A percentile compares a stretch with the other conserved stretches of the same genome.
phyloP scores from a whole-genome alignment of 257 asterid species.

The Primulina huaijiensis region DNA sequence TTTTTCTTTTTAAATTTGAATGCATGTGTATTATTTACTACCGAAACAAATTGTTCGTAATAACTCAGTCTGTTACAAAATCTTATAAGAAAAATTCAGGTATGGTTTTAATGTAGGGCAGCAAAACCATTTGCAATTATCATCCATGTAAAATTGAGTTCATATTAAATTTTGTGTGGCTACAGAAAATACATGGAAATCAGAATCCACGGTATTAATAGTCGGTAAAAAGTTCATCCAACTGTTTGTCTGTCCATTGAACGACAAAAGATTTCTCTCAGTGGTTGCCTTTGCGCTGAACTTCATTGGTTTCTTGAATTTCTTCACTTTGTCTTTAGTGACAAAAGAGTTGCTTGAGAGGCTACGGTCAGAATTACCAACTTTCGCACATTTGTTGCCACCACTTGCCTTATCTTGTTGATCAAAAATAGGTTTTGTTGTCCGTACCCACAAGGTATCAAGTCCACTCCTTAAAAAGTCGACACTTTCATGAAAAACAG shows the following conservation, averaged over 20 bases:
- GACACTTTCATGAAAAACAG: background rate
- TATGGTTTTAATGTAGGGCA: background rate
- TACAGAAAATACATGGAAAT: background rate
- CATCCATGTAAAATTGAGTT: background rate
- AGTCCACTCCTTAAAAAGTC: too few species aligned
- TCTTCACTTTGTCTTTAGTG: slow-evolving; percentile 27
- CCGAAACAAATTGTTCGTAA: background rate
- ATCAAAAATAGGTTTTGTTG: background rate
- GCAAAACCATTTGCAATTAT: background rate
- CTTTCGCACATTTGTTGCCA: slow-evolving; percentile 23
- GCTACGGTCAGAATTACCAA: slow-evolving; percentile 21
- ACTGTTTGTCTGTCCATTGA: slow-evolving; percentile 83
- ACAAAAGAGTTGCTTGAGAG: slow-evolving; percentile 12
- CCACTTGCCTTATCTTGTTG: slow-evolving; percentile 15
- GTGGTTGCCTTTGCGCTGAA: slow-evolving; percentile 39
- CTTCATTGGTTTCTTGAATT: slow-evolving; percentile 27
- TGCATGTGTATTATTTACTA: background rate
- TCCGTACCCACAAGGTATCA: too few species aligned
- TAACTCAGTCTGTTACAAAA: background rate
- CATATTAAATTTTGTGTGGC: background rate
- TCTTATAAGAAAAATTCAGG: background rate
- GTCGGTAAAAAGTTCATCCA: slow-evolving; percentile 62
- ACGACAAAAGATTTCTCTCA: slow-evolving; percentile 42
- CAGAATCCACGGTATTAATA: slow-evolving; percentile 42
- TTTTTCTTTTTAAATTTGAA: background rate